A percentile compares a stretch with the other conserved stretches of the same genome.
phyloP scores from a whole-genome alignment of 2,329 filamentous ascomycete genomes.

The Microsporum audouinii region DNA sequence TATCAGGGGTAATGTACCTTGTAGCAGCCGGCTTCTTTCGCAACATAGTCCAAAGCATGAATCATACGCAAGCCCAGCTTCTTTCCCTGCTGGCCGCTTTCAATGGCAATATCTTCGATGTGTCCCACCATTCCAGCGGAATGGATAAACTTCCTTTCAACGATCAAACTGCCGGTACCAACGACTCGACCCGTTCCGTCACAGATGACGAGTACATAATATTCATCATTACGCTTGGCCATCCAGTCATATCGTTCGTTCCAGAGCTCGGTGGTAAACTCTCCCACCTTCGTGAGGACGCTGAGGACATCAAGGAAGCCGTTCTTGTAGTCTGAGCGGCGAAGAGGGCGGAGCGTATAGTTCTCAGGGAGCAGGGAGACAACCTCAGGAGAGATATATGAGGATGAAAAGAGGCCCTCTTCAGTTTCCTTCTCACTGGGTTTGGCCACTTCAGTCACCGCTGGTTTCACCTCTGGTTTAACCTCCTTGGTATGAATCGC shows the following conservation, averaged over 20 bases:
- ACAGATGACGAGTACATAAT: constrained; percentile 78
- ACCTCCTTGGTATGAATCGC: neutral
- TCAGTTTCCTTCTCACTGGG: neutral
- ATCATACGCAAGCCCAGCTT: constrained; percentile 88
- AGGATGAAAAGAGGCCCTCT: constrained; percentile 55
- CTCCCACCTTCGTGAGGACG: constrained; percentile 85
- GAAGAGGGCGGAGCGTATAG: constrained; percentile 72
- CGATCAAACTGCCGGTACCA: constrained; percentile 79
- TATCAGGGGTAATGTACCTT: constrained; percentile 43
- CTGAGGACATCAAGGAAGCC: constrained; percentile 87
- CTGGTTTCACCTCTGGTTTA: neutral
- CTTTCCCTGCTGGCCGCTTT: constrained; percentile 93
- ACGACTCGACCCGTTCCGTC: constrained; percentile 62
- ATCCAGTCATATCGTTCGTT: constrained; percentile 75
- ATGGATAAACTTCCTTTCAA: constrained; percentile 67
- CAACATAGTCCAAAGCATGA: constrained; percentile 81
- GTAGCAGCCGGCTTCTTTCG: constrained; percentile 83
- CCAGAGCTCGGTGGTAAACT: constrained; percentile 65
- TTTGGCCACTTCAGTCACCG: neutral
- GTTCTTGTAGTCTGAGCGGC: constrained; percentile 61
- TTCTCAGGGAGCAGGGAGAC: constrained; percentile 60
- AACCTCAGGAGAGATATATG: constrained; percentile 68
- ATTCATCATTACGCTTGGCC: constrained; percentile 58
- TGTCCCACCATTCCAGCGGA: constrained; percentile 58
- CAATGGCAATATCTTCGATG: constrained; percentile 95